A percentile compares a stretch with the other conserved stretches of the same genome.
These are phyloP conservation scores for Panaeolus papilionaceus DNA, from an alignment of 768 basidiomycete genomes.

Conservation along the genomic window DNA sequence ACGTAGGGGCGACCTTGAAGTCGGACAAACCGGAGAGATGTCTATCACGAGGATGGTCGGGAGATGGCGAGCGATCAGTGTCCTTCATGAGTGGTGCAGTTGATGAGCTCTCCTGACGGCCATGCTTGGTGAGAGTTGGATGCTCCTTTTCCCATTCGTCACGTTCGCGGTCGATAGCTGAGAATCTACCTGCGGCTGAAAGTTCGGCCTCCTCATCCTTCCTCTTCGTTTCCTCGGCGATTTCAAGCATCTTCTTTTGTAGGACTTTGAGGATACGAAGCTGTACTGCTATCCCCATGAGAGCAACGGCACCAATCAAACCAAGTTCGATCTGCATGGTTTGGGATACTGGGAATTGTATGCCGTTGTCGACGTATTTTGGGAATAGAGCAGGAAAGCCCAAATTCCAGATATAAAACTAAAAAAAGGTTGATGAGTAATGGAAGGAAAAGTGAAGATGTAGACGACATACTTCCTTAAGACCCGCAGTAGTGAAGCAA, in stretches of 20 bases:
- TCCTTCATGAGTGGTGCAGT: constrained; percentile 71
- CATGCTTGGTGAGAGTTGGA: constrained; percentile 65
- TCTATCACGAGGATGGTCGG: constrained; percentile 63
- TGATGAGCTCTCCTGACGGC: constrained; percentile 69
- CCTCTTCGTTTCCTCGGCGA: constrained; percentile 73
- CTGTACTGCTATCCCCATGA: constrained; percentile 92
- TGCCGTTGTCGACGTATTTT: constrained; percentile 69
- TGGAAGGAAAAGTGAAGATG: constrained; percentile 20
- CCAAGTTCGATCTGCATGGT: constrained; percentile 95
- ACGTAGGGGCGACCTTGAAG: constrained; percentile 65
- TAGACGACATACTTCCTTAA: constrained; percentile 79
- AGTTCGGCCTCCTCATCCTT: constrained; percentile 79
- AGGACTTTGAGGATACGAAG: constrained; percentile 84
- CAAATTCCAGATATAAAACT: constrained; percentile 97
- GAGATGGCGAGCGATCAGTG: constrained; percentile 52
- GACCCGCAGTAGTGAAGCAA: constrained; percentile 88
- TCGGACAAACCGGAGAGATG: constrained; percentile 75
- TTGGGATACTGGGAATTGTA: constrained; percentile 84
- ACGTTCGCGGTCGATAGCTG: constrained; percentile 68
- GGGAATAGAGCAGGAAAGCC: constrained; percentile 85
- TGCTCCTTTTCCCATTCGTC: constrained; percentile 90
- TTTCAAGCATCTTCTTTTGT: constrained; percentile 79
- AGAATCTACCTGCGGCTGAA: constrained; percentile 74
- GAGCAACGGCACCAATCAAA: constrained; percentile 79
- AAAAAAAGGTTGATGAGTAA: constrained; percentile 17